Conservation (phyloP, 495 filamentous ascomycete species). For the Acidomyces sp. region DNA sequence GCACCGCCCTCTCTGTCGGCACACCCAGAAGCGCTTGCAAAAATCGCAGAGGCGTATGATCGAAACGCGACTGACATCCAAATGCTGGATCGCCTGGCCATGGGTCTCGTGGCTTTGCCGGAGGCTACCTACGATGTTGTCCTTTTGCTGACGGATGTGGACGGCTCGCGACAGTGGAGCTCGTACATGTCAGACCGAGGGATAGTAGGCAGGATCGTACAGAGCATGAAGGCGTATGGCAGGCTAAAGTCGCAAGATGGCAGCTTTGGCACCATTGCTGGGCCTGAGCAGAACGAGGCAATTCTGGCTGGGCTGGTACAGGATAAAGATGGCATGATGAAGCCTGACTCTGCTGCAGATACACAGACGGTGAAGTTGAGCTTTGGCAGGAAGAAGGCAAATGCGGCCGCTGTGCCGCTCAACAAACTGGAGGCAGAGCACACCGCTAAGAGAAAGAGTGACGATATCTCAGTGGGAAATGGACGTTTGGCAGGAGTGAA, state of each 20-base stretch:
- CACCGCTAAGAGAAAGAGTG: slow-evolving; percentile 36
- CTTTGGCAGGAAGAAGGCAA: slow-evolving; percentile 55
- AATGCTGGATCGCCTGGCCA: slow-evolving; percentile 90
- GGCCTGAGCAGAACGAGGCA: slow-evolving; percentile 49
- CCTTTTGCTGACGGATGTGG: slow-evolving; percentile 66
- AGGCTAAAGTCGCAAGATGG: slow-evolving; percentile 58
- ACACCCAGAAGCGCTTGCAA: slow-evolving; percentile 47
- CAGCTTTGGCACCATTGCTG: slow-evolving; percentile 35
- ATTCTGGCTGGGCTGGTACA: slow-evolving; percentile 68
- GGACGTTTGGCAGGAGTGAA: slow-evolving; percentile 16
- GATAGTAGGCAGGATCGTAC: slow-evolving; percentile 53
- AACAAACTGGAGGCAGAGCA: slow-evolving; percentile 23
- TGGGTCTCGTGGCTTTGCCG: slow-evolving; percentile 70
- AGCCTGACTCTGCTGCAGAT: slow-evolving; percentile 48
- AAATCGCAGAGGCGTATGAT: slow-evolving; percentile 49
- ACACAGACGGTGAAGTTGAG: slow-evolving; percentile 58
- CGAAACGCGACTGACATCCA: slow-evolving; percentile 73
- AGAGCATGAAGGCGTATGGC: slow-evolving; percentile 57
- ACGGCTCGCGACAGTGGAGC: slow-evolving; percentile 48
- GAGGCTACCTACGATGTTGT: slow-evolving; percentile 66
- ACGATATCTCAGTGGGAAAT: slow-evolving; percentile 10
- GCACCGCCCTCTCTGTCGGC: slow-evolving; percentile 62
- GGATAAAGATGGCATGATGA: slow-evolving; percentile 49
- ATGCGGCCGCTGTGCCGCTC: slow-evolving; percentile 23
- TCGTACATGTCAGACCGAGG: slow-evolving; percentile 49